phyloP scores from a whole-genome alignment of 2,329 filamentous ascomycete species.

The Coniochaeta sp. region DNA sequence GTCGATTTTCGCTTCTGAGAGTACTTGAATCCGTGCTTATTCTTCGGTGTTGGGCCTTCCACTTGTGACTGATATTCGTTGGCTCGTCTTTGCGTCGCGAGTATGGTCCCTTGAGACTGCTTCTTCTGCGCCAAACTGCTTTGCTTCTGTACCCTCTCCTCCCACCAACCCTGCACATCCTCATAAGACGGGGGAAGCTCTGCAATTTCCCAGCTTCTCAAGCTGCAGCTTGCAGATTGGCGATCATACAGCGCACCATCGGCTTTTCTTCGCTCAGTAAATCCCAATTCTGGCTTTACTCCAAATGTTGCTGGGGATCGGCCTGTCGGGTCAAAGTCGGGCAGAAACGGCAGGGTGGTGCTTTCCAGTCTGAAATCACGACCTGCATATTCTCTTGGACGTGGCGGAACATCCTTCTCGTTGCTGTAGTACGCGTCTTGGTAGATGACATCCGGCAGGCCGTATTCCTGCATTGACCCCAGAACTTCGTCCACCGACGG shows the following conservation, averaged over 20 bases:
- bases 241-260: conserved; percentile 39
- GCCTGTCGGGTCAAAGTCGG: conserved; percentile 64
- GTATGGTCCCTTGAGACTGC: conserved; percentile 6
- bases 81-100: conserved; percentile 8
- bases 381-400: conserved; percentile 76
- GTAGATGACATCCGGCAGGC: conserved; percentile 65
- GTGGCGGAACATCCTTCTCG: conserved; percentile 73
- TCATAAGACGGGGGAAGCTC: conserved; percentile 59
- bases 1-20: conserved; percentile 69
- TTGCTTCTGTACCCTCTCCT: conserved; percentile 24
- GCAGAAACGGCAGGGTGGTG: conserved; percentile 70
- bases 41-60: conserved; percentile 77
- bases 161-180: conserved; percentile 66
- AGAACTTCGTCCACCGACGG: conserved; percentile 36
- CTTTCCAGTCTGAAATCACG: conserved; percentile 75
- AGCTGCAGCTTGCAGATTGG: conserved; percentile 50
- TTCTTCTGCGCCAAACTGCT: conserved; percentile 11
- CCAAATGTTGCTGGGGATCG: conserved; percentile 49
- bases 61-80: conserved; percentile 65
- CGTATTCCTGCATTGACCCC: conserved; percentile 48
- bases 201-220: conserved; percentile 72
- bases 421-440: conserved; percentile 81
- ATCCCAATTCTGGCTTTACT: conserved; percentile 34
- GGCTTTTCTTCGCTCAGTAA: conserved; percentile 43
- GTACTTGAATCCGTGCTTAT: conserved; percentile 78